Evolutionary conservation across 176 grass and related monocot species (phyloP).

Genomic region (Phragmites australis): DNA sequence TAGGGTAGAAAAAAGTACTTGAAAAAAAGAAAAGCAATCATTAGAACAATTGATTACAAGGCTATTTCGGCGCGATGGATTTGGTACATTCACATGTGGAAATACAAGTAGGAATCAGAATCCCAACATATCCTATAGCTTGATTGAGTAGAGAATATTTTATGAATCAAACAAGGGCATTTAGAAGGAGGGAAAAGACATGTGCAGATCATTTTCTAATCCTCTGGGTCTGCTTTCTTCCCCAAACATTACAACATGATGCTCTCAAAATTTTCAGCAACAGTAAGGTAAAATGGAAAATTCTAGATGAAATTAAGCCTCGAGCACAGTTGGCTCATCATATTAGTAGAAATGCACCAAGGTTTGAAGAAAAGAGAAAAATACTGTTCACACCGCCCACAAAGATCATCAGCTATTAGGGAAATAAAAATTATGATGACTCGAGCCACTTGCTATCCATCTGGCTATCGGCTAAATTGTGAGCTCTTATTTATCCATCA

Average conservation of each 20-base stretch:
- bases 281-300: not conserved
- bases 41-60: slow-evolving; percentile 4
- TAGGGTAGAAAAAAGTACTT: slow-evolving; percentile 8
- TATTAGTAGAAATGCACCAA: not conserved
- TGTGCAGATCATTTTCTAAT: not conserved
- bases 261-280: not conserved
- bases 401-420: not conserved
- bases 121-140: not conserved
- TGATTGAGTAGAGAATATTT: slow-evolving; percentile 11
- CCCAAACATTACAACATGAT: slow-evolving; percentile 7
- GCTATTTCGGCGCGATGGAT: not conserved
- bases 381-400: not conserved
- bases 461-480: not conserved
- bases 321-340: not conserved
- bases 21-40: slow-evolving; percentile 6
- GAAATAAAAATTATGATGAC: not conserved
- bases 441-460: not conserved
- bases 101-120: not conserved
- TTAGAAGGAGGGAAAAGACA: not conserved
- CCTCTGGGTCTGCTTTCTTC: not conserved
- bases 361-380: not conserved
- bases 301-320: not conserved
- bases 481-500: not conserved
- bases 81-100: not conserved
- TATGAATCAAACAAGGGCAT: not conserved